Percentiles rank a stretch among this genome's conserved stretches.
These are phyloP conservation scores for Neoboletus subvelutipes DNA, from an alignment of 768 basidiomycete genomes.

Conservation along the genomic window DNA sequence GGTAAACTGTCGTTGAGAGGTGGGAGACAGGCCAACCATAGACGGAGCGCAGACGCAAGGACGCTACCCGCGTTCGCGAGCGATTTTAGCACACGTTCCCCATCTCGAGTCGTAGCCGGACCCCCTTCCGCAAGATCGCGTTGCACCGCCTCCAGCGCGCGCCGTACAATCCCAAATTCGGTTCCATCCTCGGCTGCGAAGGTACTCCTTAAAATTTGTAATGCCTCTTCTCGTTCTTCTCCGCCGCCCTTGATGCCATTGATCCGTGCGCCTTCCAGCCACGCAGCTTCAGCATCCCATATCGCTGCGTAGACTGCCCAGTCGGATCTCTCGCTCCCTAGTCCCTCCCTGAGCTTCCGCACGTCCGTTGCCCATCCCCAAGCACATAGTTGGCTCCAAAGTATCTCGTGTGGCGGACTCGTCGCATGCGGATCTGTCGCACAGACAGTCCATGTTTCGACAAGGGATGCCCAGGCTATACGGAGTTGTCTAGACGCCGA, in stretches of 20 bases:
- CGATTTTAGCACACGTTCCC: constrained; percentile 17
- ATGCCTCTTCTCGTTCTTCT: constrained; percentile 47
- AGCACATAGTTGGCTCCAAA: constrained; percentile 84
- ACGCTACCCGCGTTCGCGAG: constrained; percentile 37
- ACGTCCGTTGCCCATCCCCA: constrained; percentile 74
- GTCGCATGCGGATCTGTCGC: constrained; percentile 91
- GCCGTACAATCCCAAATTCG: constrained; percentile 38
- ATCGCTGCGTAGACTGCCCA: constrained; percentile 34
- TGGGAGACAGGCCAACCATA: constrained; percentile 66
- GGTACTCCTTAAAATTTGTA: constrained; percentile 36
- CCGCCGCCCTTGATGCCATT: constrained; percentile 71
- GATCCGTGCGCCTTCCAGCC: constrained; percentile 74
- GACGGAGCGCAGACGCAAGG: constrained; percentile 51
- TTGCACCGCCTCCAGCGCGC: constrained; percentile 37
- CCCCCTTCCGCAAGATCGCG: constrained; percentile 19
- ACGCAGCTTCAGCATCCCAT: constrained; percentile 50
- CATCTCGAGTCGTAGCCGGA: background rate
- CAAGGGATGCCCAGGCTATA: constrained; percentile 55
- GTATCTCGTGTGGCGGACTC: constrained; percentile 79
- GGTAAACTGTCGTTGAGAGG: constrained; percentile 36
- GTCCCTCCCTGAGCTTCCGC: constrained; percentile 36
- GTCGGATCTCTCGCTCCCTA: constrained; percentile 33
- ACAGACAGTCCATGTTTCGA: constrained; percentile 76
- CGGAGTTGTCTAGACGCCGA: constrained; percentile 28
- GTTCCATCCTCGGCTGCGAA: constrained; percentile 38